These are phyloP conservation scores for Nicotiana tabacum DNA, from an alignment of 257 asterid genomes.

Conservation along the genomic window DNA sequence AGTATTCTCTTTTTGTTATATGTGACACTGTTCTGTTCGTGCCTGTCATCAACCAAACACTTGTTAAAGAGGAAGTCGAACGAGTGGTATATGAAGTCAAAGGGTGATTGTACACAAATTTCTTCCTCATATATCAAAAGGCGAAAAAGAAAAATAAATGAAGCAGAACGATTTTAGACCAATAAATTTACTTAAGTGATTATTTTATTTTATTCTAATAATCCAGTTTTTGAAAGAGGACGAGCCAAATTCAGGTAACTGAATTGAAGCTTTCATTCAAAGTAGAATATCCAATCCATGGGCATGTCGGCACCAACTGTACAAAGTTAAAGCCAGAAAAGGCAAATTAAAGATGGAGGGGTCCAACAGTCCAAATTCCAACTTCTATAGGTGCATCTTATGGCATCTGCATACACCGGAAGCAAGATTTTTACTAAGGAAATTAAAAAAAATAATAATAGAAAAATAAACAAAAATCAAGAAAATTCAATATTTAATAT, in stretches of 20 bases:
- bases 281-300: background rate
- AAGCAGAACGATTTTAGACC: background rate
- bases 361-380: background rate
- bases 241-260: background rate
- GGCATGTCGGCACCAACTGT: background rate
- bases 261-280: background rate
- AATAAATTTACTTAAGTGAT: background rate
- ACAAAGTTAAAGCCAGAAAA: background rate
- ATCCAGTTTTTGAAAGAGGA: background rate
- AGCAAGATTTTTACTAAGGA: no score
- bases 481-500: no score
- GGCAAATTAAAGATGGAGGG: background rate
- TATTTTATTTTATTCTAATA: no score
- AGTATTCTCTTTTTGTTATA: background rate
- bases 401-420: background rate
- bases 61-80: background rate
- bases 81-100: background rate
- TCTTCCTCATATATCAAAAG: background rate
- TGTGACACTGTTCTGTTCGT: background rate
- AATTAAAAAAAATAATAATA: no score
- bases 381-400: background rate
- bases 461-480: no score
- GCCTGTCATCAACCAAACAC: background rate
- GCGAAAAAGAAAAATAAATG: background rate
- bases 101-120: background rate